A percentile compares a stretch with the other conserved stretches of the same genome.
These are phyloP conservation scores for Rhodosporidiobolus odoratus DNA, from an alignment of 768 basidiomycete genomes.

Conservation along the genomic window DNA sequence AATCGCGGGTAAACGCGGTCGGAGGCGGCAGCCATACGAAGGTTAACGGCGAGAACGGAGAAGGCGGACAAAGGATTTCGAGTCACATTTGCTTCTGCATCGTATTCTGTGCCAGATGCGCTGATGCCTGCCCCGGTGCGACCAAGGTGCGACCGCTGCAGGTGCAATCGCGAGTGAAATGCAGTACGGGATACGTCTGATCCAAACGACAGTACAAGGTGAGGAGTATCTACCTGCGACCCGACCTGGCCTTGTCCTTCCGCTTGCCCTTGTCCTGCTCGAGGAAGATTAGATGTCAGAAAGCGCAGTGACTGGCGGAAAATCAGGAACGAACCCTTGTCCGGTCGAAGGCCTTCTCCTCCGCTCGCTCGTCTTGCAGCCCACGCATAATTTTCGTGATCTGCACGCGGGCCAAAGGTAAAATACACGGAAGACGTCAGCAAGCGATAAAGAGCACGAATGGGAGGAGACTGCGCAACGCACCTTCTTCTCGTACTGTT, in stretches of 20 bases:
- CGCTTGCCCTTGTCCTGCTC: conserved; percentile 28
- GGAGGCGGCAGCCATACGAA: too few relatives aligned
- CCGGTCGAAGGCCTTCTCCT: conserved; percentile 86
- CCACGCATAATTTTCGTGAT: conserved; percentile 67
- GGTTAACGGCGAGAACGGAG: too few relatives aligned
- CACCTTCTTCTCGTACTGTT: conserved; percentile 60
- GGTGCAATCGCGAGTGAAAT: background rate
- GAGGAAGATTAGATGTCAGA: background rate
- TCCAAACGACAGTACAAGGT: background rate
- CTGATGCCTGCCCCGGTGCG: too few relatives aligned
- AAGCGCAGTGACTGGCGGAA: background rate
- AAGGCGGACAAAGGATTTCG: too few relatives aligned
- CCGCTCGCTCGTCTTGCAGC: conserved; percentile 77
- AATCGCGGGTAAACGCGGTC: too few relatives aligned
- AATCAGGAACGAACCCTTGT: conserved; percentile 51
- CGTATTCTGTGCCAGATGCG: too few relatives aligned
- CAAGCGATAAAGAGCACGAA: too few relatives aligned
- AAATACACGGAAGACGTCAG: background rate
- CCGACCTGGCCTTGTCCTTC: conserved; percentile 33
- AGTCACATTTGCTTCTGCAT: too few relatives aligned
- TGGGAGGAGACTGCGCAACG: background rate
- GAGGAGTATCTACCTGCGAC: background rate
- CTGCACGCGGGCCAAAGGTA: conserved; percentile 36
- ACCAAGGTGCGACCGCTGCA: too few relatives aligned
- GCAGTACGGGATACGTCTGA: too few relatives aligned